Evolutionary conservation across 2,329 filamentous ascomycete genomes (phyloP), one percentile per base, ranked within the genome.

Genomic region (Metarhizium guizhouense): DNA sequence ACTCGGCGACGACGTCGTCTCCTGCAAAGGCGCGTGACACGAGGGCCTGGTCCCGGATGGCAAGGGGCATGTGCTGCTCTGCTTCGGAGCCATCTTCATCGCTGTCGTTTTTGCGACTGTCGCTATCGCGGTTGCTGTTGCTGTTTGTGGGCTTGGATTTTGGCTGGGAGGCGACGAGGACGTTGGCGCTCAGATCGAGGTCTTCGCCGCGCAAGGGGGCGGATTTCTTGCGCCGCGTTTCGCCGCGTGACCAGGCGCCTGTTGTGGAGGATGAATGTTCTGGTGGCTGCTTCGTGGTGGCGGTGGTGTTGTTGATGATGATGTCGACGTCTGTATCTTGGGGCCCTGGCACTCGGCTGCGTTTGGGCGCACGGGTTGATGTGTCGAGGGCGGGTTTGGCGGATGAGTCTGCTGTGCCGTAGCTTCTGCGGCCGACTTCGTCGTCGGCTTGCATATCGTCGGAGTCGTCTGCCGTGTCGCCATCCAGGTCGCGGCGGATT

Each of bases 21-120:
- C 90, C 91, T 2, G 92, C 93, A 69, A 99, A 96, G 4, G 90
- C 92, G 61, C 85, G 81, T 59, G 87, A 85, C 56, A 95, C 85
- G 57, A 95, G 82, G 43, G 85, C 83, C 60, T 80, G 76, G 63
- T 85, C 82, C 52, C 76, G 76, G 62, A 84, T 78, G 25, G 79
- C 77, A 54, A 85, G 74, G 2, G 81, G 81, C 2, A 84, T 71
- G 59, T 80, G 76, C 51, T 75, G 67, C 20, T 76, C 73, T 64
- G 58, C 75, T 32, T 82, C 80, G 2, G 73, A 73, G 6, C 62
- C 64, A 25, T 68, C 69, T 36, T 69, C 71, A 2, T 64, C 67
- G 14, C 64, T 65, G 25, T 67, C 66, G 32, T 34, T 34, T 7
- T 11, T 34, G 32, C 10, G 6, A 6, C 1, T 11, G 32, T 34